Evolutionary conservation across 2,329 filamentous ascomycete genomes (phyloP).

Genomic region (Microcera coccophila): DNA sequence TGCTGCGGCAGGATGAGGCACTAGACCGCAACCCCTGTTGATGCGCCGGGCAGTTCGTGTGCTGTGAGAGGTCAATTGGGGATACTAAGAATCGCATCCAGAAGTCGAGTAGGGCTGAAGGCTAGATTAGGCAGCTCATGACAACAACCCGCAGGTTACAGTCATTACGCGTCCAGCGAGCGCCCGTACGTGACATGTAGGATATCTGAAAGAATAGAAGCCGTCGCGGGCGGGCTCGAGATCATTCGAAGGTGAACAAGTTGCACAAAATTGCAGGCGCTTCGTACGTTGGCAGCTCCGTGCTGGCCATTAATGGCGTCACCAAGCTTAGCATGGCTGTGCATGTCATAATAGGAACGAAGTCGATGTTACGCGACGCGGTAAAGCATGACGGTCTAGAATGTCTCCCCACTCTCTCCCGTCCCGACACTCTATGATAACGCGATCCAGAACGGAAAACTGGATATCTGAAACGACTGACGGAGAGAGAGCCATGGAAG

Average conservation of each 20-base stretch:
- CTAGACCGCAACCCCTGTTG: slow-evolving; percentile 14
- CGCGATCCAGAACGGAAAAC: slow-evolving; percentile 6
- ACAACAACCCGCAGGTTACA: not conserved
- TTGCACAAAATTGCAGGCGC: too few species aligned
- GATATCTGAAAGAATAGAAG: not conserved
- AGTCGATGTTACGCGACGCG: not conserved
- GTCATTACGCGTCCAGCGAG: not conserved
- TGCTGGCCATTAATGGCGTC: not conserved
- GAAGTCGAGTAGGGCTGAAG: not conserved
- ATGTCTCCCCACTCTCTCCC: slow-evolving; percentile 1
- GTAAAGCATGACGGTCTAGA: slow-evolving; percentile 4
- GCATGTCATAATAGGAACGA: not conserved
- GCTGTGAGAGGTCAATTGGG: not conserved
- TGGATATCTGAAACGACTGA: slow-evolving; percentile 9
- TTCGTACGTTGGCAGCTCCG: not conserved
- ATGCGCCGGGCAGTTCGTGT: not conserved
- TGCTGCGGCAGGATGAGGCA: slow-evolving; percentile 11
- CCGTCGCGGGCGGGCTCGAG: too few species aligned
- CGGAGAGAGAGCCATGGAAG: slow-evolving; percentile 2
- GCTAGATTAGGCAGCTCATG: not conserved
- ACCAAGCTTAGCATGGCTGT: not conserved
- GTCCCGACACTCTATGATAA: slow-evolving; percentile 7
- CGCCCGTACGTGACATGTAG: too few species aligned
- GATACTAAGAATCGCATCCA: not conserved
- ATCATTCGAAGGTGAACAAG: too few species aligned